Evolutionary conservation across 441 rosid genomes (phyloP), one percentile per base, ranked within the genome.

Genomic region (Oxalis stricta): DNA sequence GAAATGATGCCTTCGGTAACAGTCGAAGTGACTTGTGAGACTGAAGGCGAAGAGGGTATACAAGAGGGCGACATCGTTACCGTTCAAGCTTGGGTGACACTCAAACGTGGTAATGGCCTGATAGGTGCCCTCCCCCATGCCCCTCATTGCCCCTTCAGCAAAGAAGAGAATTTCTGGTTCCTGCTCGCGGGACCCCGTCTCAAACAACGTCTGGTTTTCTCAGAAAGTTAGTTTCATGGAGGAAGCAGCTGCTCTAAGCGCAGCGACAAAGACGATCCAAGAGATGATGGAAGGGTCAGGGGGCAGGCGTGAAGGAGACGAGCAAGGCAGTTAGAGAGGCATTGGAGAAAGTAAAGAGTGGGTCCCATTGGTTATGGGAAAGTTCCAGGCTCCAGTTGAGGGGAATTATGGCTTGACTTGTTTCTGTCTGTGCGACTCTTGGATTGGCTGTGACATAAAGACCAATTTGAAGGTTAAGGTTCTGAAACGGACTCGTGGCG

Each of bases 211-310:
- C 2, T 91, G 98, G 98, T 91, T 82, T 57, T 91, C 80, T 48
- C 93, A 91, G 53, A 91, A 85, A 77, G 84, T 85, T n/a, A 85
- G 74, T 59, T 91, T 86, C 76, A 64, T 91, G 93, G 98, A 91
- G 30, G 96, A 91, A 68, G 70, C 80, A 23, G 82, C 77, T 9
- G 88, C 98, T 36, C 44, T 75, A 45, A 52, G 82, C 4, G 75
- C 78, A 18, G 96, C 98, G 42, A 83, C 96, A 0, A 91, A 86
- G 72, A 71, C 93, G 26, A 86, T 86, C 39, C 79, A 85, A 65
- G 98, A 91, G 48, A 49, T 77, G 11, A 91, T 70, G 95, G 98
- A 91, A 65, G 93, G 94, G 14, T 78, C 81, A 2, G 96, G 98
- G n/a, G 44, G 83, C 76, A 17, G 75, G 64, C 23, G 81, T 56